These are phyloP conservation scores for Geotrichum carabidarum DNA, from an alignment of 1,139 yeast species.

Conservation along the genomic window DNA sequence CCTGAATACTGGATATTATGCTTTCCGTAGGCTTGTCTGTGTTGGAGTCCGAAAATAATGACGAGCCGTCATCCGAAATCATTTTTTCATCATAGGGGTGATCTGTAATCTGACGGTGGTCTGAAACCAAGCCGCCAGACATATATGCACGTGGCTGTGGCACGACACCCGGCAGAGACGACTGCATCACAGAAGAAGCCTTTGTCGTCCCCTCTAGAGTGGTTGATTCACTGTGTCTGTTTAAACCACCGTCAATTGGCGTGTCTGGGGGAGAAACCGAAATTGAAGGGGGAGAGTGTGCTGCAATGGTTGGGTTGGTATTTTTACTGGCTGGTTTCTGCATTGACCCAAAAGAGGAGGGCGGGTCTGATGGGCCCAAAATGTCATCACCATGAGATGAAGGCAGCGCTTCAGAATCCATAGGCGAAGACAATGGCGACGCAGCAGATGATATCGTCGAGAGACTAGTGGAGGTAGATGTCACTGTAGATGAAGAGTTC, in stretches of 20 bases:
- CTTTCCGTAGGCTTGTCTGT: slow-evolving; percentile 2
- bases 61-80: slow-evolving; percentile 4
- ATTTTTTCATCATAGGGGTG: neutral
- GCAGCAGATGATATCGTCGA: neutral
- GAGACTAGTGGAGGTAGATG: neutral
- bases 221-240: neutral
- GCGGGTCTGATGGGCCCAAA: slow-evolving; percentile 9
- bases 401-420: too few species aligned
- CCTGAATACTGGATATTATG: slow-evolving; percentile 7
- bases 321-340: slow-evolving; percentile 9
- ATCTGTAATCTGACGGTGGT: slow-evolving; percentile 8
- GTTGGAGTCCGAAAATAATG: slow-evolving; percentile 4
- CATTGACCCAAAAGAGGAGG: slow-evolving; percentile 10
- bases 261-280: slow-evolving; percentile 1
- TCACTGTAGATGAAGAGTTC: neutral
- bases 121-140: slow-evolving; percentile 6
- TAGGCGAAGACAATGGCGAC: neutral
- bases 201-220: neutral
- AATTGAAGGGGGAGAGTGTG: slow-evolving; percentile 1
- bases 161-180: neutral
- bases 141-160: slow-evolving; percentile 1
- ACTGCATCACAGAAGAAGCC: neutral
- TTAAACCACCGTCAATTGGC: neutral
- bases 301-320: neutral
- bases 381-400: neutral